A percentile compares a stretch with the other conserved stretches of the same genome.
Evolutionary conservation across 2,329 filamentous ascomycete species (phyloP).

Genomic region (Diaporthe vaccinii): DNA sequence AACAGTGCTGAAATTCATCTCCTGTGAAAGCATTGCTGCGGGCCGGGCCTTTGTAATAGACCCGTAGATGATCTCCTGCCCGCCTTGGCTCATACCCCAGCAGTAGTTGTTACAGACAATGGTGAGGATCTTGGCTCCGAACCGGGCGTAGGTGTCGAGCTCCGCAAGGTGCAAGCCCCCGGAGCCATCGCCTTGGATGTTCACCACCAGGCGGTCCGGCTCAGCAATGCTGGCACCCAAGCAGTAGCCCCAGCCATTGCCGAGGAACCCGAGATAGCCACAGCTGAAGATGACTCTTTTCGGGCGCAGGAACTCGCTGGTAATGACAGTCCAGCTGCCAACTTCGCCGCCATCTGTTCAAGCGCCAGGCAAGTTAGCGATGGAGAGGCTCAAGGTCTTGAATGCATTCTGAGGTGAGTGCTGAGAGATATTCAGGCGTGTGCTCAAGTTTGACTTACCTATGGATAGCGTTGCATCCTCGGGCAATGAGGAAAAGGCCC

Average conservation of each 20-base stretch:
- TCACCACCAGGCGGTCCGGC: constrained; percentile 54
- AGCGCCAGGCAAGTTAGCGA: neutral
- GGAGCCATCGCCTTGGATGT: constrained; percentile 59
- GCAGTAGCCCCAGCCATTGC: constrained; percentile 60
- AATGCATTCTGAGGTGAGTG: neutral
- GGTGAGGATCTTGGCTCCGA: constrained; percentile 56
- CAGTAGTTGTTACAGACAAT: constrained; percentile 58
- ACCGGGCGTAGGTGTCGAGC: constrained; percentile 58
- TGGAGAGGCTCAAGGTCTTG: neutral
- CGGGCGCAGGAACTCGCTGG: constrained; percentile 47
- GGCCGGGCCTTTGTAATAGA: constrained; percentile 42
- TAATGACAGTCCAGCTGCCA: constrained; percentile 52
- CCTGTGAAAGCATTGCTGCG: constrained; percentile 49
- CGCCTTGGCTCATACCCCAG: constrained; percentile 60
- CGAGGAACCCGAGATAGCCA: constrained; percentile 59
- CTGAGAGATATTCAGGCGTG: neutral
- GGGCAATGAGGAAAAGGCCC: constrained; percentile 46
- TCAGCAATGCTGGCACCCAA: constrained; percentile 58
- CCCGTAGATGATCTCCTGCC: constrained; percentile 59
- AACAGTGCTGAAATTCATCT: constrained; percentile 56
- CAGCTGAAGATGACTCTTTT: constrained; percentile 48
- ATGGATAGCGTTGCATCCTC: constrained; percentile 47
- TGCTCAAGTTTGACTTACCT: neutral
- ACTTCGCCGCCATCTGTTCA: constrained; percentile 55
- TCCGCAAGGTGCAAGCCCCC: constrained; percentile 61